Evolutionary conservation across 2,329 filamentous ascomycete genomes (phyloP), one percentile per base, ranked within the genome.

Genomic region (Chaetomiaceae sp.): DNA sequence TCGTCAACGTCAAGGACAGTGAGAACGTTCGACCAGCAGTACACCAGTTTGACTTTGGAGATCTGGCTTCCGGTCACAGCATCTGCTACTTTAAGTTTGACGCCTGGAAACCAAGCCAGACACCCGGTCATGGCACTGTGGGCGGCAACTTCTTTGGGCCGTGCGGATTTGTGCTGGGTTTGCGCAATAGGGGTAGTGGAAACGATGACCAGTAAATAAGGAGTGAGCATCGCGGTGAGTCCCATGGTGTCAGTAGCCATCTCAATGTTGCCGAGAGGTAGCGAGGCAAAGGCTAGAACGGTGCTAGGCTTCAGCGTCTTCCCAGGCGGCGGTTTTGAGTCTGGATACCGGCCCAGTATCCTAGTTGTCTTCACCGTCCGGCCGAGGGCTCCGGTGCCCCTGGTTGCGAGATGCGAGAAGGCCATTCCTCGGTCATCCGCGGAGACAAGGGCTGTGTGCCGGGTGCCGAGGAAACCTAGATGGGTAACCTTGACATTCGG

Each of bases 1-100:
- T 94, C 87, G 47, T 92, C 85, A 10, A 97, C 83, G 58, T 99
- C 94, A 21, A 99, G 73, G 5, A 99, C 85, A 0, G 91, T 97
- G 59, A 99, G 73, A n/a, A 97, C 84, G 64, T 97, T 97, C 2
- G 94, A 97, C 94, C 94, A 99, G 69, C 91, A 96, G 72, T 99
- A 99, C 0, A 89, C 92, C 16, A 99, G 79, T 69, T 99, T 97
- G 33, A 86, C 87, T 64, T 85, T 86, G 16, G 89, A 91, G 9
- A 85, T 77, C 7, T 84, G 80, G 62, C 84, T 86, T 5, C 82
- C 84, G 0, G 81, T 82, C 42, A 80, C 77, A 1, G 81, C 74
- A 57, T 90, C 85, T 9, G 83, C 80, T 14, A 82, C 81, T 69
- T 97, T 97, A 38, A 99, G 75, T 65, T 89, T 94, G 41, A 99